A percentile compares a stretch with the other conserved stretches of the same genome.
phyloP scores from a whole-genome alignment of 1,284 basidiomycete genomes.

The Pseudozyma tsukubaensis region DNA sequence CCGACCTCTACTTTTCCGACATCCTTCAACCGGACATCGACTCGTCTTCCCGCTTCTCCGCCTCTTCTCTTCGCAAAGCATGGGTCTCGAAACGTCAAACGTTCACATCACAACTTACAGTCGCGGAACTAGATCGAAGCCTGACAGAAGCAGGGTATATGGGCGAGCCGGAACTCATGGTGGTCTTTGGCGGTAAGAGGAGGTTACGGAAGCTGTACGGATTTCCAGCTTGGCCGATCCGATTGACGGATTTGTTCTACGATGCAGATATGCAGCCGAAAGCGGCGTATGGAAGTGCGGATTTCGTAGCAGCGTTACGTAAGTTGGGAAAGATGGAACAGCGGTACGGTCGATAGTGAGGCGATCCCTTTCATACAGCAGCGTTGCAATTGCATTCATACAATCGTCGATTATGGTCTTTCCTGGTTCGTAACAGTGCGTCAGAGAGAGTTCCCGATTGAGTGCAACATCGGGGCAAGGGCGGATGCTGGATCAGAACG shows the following conservation, averaged over 20 bases:
- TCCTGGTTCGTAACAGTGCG: too few species aligned
- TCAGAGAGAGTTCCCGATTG: too few species aligned
- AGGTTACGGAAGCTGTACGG: slow-evolving; percentile 25
- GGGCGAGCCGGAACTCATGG: slow-evolving; percentile 36
- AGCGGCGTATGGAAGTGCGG: slow-evolving; percentile 3
- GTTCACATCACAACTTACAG: slow-evolving; percentile 13
- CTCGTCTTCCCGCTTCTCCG: slow-evolving; percentile 16
- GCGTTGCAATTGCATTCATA: background rate
- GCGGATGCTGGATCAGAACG: too few species aligned
- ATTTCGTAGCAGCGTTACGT: slow-evolving; percentile 31
- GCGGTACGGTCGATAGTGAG: slow-evolving; percentile 31
- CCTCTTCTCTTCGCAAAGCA: slow-evolving; percentile 21
- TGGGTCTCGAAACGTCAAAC: slow-evolving; percentile 19
- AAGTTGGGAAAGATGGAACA: slow-evolving; percentile 36
- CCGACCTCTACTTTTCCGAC: slow-evolving; percentile 5
- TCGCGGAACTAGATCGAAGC: slow-evolving; percentile 3
- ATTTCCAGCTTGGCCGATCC: slow-evolving; percentile 42
- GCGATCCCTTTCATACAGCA: background rate
- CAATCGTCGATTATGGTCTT: too few species aligned
- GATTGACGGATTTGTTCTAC: slow-evolving; percentile 41
- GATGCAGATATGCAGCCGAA: slow-evolving; percentile 10
- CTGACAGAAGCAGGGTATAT: slow-evolving; percentile 20
- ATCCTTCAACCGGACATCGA: slow-evolving; percentile 15
- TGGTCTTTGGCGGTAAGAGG: slow-evolving; percentile 17
- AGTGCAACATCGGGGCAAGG: too few species aligned